These are phyloP conservation scores for Dimargaris verticillata DNA, from an alignment of 192 early-diverging fungal species.

Conservation along the genomic window DNA sequence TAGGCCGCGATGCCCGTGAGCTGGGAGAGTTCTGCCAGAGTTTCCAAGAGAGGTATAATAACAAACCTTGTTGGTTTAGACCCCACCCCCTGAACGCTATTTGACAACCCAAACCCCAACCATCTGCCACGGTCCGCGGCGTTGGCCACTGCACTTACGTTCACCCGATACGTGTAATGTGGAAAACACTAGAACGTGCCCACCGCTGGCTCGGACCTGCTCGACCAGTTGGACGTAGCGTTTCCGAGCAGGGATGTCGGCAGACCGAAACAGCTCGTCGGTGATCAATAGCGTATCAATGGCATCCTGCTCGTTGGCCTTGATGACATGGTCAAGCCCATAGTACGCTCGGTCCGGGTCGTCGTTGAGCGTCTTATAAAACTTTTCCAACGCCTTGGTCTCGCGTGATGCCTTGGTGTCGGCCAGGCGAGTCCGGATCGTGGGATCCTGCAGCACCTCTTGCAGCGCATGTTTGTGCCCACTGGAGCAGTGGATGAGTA, in stretches of 20 bases:
- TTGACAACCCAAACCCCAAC: too few relatives aligned
- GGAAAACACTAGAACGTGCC: constrained; percentile 75
- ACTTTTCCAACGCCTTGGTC: constrained; percentile 60
- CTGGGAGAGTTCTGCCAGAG: constrained; percentile 57
- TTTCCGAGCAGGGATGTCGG: constrained; percentile 64
- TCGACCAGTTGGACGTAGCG: constrained; percentile 84
- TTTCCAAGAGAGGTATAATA: too few relatives aligned
- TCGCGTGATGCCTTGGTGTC: constrained; percentile 89
- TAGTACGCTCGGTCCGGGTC: constrained; percentile 90
- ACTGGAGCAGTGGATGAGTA: constrained; percentile 81
- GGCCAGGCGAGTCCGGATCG: constrained; percentile 55
- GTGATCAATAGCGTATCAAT: constrained; percentile 80
- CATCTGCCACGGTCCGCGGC: too few relatives aligned
- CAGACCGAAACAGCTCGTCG: constrained; percentile 82
- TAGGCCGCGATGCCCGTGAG: constrained; percentile 90
- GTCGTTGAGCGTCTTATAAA: constrained; percentile 78
- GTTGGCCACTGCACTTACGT: constrained; percentile 29
- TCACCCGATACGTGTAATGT: constrained; percentile 91
- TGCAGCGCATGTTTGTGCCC: constrained; percentile 92
- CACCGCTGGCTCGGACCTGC: constrained; percentile 50
- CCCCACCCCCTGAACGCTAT: too few relatives aligned
- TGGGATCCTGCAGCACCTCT: constrained; percentile 80
- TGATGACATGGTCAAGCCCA: constrained; percentile 67
- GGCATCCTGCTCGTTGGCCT: constrained; percentile 71
- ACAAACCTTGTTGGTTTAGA: too few relatives aligned